Evolutionary conservation across 176 grass and related monocot genomes (phyloP).

Genomic region (Poa pratensis): DNA sequence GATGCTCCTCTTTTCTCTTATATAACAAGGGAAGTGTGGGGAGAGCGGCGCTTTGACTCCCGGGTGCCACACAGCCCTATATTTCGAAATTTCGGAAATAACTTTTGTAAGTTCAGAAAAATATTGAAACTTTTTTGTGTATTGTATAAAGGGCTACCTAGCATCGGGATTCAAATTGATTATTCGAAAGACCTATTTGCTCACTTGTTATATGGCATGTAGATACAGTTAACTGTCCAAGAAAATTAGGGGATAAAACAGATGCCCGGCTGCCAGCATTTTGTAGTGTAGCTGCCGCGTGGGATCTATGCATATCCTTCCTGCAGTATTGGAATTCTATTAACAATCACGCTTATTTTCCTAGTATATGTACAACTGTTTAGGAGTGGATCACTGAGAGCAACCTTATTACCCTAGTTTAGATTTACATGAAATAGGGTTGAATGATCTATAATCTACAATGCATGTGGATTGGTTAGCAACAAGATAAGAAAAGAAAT

Average conservation of each 20-base stretch:
- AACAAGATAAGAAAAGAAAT: conserved; percentile 4
- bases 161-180: no score
- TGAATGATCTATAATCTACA: conserved; percentile 17
- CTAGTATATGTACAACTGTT: neutral
- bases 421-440: neutral
- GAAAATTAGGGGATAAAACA: conserved; percentile 8
- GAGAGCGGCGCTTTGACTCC: no score
- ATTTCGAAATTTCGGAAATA: no score
- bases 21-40: no score
- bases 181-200: no score
- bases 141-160: no score
- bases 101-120: no score
- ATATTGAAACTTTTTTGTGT: no score
- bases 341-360: neutral
- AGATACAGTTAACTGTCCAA: neutral
- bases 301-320: neutral
- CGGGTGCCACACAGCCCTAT: no score
- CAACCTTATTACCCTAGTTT: conserved; percentile 4
- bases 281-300: neutral
- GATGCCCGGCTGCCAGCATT: neutral
- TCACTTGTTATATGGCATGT: neutral
- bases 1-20: no score
- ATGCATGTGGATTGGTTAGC: conserved; percentile 34
- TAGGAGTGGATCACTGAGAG: conserved; percentile 11
- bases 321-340: neutral